Conservation (phyloP, 768 basidiomycete species). For the Pholiota microspora region DNA sequence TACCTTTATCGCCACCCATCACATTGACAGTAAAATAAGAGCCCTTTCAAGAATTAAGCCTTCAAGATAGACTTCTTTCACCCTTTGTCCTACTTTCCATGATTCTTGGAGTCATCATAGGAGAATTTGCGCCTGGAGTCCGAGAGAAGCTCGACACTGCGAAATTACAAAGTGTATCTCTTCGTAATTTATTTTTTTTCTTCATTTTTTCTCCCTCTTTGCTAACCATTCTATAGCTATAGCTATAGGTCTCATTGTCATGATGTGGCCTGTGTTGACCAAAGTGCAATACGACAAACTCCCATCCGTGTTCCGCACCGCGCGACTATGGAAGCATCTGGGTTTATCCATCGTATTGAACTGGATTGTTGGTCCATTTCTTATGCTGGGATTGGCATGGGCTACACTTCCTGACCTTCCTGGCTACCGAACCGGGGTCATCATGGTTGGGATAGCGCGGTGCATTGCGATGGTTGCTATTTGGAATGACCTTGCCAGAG, state of each 20-base stretch:
- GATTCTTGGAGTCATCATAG: slow-evolving; percentile 75
- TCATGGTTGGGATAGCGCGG: slow-evolving; percentile 77
- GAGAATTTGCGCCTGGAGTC: slow-evolving; percentile 60
- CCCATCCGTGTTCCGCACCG: slow-evolving; percentile 50
- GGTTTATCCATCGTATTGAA: slow-evolving; percentile 67
- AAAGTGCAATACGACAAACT: slow-evolving; percentile 78
- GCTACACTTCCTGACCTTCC: slow-evolving; percentile 80
- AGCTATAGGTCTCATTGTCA: slow-evolving; percentile 76
- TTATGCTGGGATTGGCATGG: slow-evolving; percentile 88
- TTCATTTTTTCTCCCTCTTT: neutral
- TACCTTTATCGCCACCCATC: too few species aligned
- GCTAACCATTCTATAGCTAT: slow-evolving; percentile 48
- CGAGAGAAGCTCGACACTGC: slow-evolving; percentile 60
- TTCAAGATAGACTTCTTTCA: slow-evolving; percentile 61
- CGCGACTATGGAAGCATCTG: slow-evolving; percentile 65
- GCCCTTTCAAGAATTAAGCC: slow-evolving; percentile 40
- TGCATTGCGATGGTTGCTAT: slow-evolving; percentile 80
- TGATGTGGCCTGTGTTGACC: slow-evolving; percentile 85
- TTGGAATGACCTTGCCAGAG: slow-evolving; percentile 74
- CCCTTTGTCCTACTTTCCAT: slow-evolving; percentile 68
- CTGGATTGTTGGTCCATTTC: slow-evolving; percentile 77
- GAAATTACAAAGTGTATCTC: slow-evolving; percentile 67
- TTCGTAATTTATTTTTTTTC: slow-evolving; percentile 51
- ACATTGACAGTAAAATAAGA: too few species aligned
- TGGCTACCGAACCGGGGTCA: slow-evolving; percentile 73